Conservation (phyloP, 306 rosid species). For the Pterocarpus macrocarpus region DNA sequence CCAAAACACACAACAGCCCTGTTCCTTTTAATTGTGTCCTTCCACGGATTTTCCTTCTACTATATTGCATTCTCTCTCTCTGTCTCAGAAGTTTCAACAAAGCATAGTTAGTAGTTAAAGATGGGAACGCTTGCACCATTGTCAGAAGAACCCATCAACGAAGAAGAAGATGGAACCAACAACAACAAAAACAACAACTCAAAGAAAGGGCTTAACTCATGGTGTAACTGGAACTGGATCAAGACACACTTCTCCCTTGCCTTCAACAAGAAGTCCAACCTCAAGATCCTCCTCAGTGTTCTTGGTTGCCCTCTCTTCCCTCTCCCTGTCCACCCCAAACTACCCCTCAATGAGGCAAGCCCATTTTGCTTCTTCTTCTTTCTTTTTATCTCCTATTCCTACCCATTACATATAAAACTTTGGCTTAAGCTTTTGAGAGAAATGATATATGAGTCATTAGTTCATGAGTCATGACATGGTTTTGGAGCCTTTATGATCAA, state of each 20-base stretch:
- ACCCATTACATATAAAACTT: too few species aligned
- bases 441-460: too few species aligned
- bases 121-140: conserved; percentile 88
- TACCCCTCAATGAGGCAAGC: conserved; percentile 66
- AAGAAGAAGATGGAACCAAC: conserved; percentile 53
- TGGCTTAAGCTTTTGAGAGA: too few species aligned
- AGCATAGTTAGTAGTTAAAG: background rate
- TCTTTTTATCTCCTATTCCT: too few species aligned
- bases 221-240: conserved; percentile 95
- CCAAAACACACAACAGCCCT: background rate
- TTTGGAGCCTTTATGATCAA: background rate
- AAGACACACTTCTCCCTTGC: conserved; percentile 71
- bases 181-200: conserved; percentile 28
- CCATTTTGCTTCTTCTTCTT: background rate
- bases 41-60: conserved; percentile 22
- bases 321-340: conserved; percentile 60
- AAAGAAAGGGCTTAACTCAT: conserved; percentile 69
- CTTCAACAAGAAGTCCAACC: conserved; percentile 74
- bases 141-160: conserved; percentile 87
- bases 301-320: conserved; percentile 95
- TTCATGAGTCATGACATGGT: too few species aligned
- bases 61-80: background rate
- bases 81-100: conserved; percentile 36
- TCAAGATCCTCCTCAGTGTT: conserved; percentile 86
- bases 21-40: conserved; percentile 33